Evolutionary conservation across 768 basidiomycete species (phyloP), one percentile per base, ranked within the genome.

Genomic region (Mycena epipterygia): DNA sequence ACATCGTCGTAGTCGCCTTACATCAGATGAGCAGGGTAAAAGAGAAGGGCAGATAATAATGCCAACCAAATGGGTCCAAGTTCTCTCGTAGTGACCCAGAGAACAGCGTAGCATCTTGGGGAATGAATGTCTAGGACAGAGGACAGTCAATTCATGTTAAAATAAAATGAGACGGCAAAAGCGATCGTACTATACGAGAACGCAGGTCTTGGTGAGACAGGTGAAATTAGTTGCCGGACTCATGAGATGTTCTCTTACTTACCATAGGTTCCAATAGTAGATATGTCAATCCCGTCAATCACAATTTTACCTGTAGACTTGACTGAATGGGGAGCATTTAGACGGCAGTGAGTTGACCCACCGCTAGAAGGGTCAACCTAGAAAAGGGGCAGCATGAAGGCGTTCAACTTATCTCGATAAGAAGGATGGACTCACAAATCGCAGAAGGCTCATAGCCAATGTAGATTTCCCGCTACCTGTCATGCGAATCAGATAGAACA

Each of bases 41-140:
- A 7, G 16, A 4, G 39, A 41, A 41, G 39, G 5, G 4, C 19
- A n/a, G n/a, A n/a, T n/a, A n/a, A n/a, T n/a, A n/a, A 16, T 41
- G 13, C 44, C 5, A n/a, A 88, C 90, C 78, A 77, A 93, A 93
- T 6, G 92, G 92, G 81, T 94, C 93, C 5, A 94, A 74, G 66
- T 93, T 93, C 27, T 93, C 93, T 49, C 93, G 83, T 21, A 94
- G 81, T 17, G 92, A 93, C 1, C 95, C 94, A 0, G 93, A 93
- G 82, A 96, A 95, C 5, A 96, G 81, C 0, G 91, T 89, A 0
- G 92, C 91, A 75, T 93, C 92, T 76, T 90, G 91, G 29, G 93
- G 93, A 69, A 94, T 94, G 73, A 93, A 94, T 0, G 93, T 94
- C 92, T 93, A n/a, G n/a, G n/a, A n/a, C n/a, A n/a, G n/a, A n/a